phyloP scores from a whole-genome alignment of 768 basidiomycete genomes.

The Termitomyces sp. region DNA sequence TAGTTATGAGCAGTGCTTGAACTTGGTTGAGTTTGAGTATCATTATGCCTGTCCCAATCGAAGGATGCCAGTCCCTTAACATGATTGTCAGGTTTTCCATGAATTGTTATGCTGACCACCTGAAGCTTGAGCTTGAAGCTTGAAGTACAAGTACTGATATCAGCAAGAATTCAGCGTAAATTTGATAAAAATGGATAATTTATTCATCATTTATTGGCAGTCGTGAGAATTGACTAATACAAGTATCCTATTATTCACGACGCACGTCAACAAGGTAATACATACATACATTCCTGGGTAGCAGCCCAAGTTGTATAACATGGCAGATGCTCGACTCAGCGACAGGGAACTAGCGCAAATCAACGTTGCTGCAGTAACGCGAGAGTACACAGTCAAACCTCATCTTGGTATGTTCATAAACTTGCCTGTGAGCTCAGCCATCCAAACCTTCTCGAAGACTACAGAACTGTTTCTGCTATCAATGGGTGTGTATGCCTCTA shows the following conservation, averaged over 20 bases:
- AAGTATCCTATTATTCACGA: too few species aligned
- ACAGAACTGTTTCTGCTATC: constrained; percentile 97
- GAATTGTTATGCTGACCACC: not conserved
- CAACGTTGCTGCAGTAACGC: constrained; percentile 86
- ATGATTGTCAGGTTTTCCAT: not conserved
- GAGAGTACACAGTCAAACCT: constrained; percentile 83
- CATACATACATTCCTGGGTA: not conserved
- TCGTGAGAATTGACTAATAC: constrained; percentile 14
- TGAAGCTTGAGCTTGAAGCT: too few species aligned
- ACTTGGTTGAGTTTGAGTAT: not conserved
- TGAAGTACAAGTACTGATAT: too few species aligned
- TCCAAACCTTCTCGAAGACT: constrained; percentile 50
- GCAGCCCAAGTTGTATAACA: constrained; percentile 11
- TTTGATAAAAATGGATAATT: too few species aligned
- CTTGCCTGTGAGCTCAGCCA: constrained; percentile 7
- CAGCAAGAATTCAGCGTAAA: too few species aligned
- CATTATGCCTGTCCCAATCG: not conserved
- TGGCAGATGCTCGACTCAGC: constrained; percentile 57
- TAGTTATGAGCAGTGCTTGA: not conserved
- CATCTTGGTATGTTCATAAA: constrained; percentile 67
- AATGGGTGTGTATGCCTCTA: constrained; percentile 60
- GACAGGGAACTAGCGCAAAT: constrained; percentile 73
- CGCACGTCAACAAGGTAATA: not conserved
- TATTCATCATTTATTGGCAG: not conserved
- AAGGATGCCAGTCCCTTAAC: too few species aligned